Percentiles rank a stretch among this genome's conserved stretches.
phyloP scores from a whole-genome alignment of 176 grass and related monocot species.

The maize (Zea mays) region DNA sequence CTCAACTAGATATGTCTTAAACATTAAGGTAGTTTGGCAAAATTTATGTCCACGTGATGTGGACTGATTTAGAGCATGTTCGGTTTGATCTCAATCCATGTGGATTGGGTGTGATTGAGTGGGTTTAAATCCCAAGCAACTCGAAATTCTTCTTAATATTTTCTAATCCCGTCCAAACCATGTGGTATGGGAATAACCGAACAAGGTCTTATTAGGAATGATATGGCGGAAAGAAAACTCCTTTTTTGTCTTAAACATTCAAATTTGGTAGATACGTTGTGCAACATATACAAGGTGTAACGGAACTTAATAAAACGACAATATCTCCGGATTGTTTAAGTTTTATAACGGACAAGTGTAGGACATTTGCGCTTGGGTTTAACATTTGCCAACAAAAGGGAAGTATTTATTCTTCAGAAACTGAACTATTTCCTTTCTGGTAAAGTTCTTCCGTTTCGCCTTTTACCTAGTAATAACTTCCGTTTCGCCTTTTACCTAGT shows the following conservation, averaged over 20 bases:
- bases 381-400: neutral
- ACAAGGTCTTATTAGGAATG: neutral
- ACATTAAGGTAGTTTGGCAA: neutral
- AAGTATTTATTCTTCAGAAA: neutral
- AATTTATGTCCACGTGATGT: too few relatives aligned
- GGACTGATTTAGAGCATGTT: too few relatives aligned
- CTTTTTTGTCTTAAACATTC: neutral
- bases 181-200: too few relatives aligned
- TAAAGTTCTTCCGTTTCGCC: neutral
- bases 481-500: too few relatives aligned
- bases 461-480: too few relatives aligned
- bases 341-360: conserved; percentile 12
- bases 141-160: too few relatives aligned
- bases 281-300: neutral
- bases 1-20: neutral
- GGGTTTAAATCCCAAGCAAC: too few relatives aligned
- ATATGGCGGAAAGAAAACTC: neutral
- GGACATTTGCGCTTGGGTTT: neutral
- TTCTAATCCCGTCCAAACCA: too few relatives aligned
- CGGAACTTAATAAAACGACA: neutral
- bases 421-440: neutral
- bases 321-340: neutral
- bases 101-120: too few relatives aligned
- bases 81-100: too few relatives aligned
- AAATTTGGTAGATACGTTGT: neutral